A percentile compares a stretch with the other conserved stretches of the same genome.
Conservation (phyloP, 176 grass and related monocot genomes). For the Dactylis glomerata region DNA sequence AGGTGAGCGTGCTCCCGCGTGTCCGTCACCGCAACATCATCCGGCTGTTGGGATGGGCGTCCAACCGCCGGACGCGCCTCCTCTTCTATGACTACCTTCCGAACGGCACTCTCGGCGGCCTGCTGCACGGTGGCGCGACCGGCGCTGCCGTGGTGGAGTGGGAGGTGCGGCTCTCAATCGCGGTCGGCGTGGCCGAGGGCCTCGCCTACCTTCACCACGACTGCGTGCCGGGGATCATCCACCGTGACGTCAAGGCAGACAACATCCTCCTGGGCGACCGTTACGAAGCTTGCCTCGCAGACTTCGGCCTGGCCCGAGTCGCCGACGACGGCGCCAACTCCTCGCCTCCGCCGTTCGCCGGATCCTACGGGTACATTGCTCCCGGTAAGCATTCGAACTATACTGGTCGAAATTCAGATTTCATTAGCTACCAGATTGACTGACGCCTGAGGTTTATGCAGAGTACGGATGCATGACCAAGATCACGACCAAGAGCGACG, state of each 20-base stretch:
- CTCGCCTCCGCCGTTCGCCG: conserved; percentile 67
- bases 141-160: conserved; percentile 53
- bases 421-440: not conserved
- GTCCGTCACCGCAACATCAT: conserved; percentile 89
- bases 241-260: conserved; percentile 85
- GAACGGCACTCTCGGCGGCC: conserved; percentile 63
- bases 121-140: conserved; percentile 37
- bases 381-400: conserved; percentile 41
- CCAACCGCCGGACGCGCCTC: conserved; percentile 66
- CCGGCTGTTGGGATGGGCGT: conserved; percentile 76
- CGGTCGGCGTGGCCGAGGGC: conserved; percentile 74
- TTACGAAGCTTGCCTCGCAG: conserved; percentile 81
- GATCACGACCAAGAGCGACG: conserved; percentile 95
- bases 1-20: conserved; percentile 67
- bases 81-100: conserved; percentile 97
- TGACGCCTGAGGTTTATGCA: conserved; percentile 10
- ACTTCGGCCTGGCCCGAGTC: conserved; percentile 68
- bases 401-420: not conserved
- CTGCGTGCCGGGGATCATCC: conserved; percentile 76
- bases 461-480: conserved; percentile 87
- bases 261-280: conserved; percentile 88
- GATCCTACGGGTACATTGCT: conserved; percentile 95
- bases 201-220: conserved; percentile 87
- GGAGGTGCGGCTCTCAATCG: conserved; percentile 76
- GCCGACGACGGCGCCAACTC: conserved; percentile 53